These are phyloP conservation scores for Candida michaelii DNA, from an alignment of 805 yeast species.

Conservation along the genomic window DNA sequence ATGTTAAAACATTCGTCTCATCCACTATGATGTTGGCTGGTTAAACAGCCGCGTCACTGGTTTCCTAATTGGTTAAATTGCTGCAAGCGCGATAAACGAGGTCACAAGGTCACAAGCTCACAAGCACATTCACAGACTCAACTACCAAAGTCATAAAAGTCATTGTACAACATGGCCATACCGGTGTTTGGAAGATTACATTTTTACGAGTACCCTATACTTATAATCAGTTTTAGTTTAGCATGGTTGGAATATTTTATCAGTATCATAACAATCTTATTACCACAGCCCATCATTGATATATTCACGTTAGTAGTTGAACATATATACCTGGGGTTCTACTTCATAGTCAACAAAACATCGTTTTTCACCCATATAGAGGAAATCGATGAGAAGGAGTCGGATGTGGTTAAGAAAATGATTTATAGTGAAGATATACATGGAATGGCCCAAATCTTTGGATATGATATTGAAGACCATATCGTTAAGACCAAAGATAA, in stretches of 20 bases:
- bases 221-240: conserved; percentile 41
- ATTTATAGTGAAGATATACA: conserved; percentile 54
- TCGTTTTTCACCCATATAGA: conserved; percentile 24
- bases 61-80: not conserved
- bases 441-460: conserved; percentile 66
- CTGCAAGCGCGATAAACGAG: no score
- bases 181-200: conserved; percentile 50
- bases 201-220: conserved; percentile 49
- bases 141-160: not conserved
- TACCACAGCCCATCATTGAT: conserved; percentile 45
- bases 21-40: no score
- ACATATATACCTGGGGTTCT: conserved; percentile 21
- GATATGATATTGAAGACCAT: conserved; percentile 72
- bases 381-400: conserved; percentile 18
- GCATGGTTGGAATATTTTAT: conserved; percentile 52
- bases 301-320: conserved; percentile 31
- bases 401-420: conserved; percentile 35
- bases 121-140: no score
- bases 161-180: conserved; percentile 25
- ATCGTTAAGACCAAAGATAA: conserved; percentile 76
- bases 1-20: no score
- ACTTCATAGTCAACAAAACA: conserved; percentile 11
- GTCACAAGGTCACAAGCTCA: no score
- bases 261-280: conserved; percentile 42
- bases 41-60: not conserved